Evolutionary conservation across 805 yeast genomes (phyloP).

Genomic region (Sugiyamaella lignohabitans): DNA sequence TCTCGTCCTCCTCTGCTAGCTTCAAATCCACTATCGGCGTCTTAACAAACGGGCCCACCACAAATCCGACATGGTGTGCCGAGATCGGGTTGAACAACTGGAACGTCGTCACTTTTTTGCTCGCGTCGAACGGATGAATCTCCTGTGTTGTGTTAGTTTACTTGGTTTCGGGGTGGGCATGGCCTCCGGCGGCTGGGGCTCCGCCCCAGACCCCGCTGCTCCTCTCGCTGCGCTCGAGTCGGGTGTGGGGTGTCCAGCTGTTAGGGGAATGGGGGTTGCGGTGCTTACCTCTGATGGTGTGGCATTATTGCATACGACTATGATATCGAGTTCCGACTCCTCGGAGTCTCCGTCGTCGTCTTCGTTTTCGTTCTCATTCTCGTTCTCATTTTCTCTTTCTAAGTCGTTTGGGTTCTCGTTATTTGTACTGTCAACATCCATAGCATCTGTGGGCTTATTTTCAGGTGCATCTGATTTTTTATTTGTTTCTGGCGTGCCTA

Average conservation of each 20-base stretch:
- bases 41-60: slow-evolving; percentile 79
- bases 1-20: slow-evolving; percentile 35
- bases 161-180: too few relatives aligned
- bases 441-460: too few relatives aligned
- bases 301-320: slow-evolving; percentile 39
- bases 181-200: too few relatives aligned
- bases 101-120: slow-evolving; percentile 69
- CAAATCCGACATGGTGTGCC: slow-evolving; percentile 94
- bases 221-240: too few relatives aligned
- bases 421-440: slow-evolving; percentile 10
- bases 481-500: slow-evolving; percentile 48
- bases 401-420: slow-evolving; percentile 16
- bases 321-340: slow-evolving; percentile 28
- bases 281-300: slow-evolving; percentile 49
- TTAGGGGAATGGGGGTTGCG: too few relatives aligned
- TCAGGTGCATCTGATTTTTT: too few relatives aligned
- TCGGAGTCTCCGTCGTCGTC: slow-evolving; percentile 4
- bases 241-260: too few relatives aligned
- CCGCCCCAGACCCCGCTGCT: too few relatives aligned
- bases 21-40: slow-evolving; percentile 45
- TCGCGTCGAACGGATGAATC: slow-evolving; percentile 67
- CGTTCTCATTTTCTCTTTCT: slow-evolving; percentile 30
- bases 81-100: slow-evolving; percentile 77
- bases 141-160: background rate
- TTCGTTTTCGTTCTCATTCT: slow-evolving; percentile 26